Evolutionary conservation across 768 basidiomycete species (phyloP).

Genomic region (Pleurotus pulmonarius): DNA sequence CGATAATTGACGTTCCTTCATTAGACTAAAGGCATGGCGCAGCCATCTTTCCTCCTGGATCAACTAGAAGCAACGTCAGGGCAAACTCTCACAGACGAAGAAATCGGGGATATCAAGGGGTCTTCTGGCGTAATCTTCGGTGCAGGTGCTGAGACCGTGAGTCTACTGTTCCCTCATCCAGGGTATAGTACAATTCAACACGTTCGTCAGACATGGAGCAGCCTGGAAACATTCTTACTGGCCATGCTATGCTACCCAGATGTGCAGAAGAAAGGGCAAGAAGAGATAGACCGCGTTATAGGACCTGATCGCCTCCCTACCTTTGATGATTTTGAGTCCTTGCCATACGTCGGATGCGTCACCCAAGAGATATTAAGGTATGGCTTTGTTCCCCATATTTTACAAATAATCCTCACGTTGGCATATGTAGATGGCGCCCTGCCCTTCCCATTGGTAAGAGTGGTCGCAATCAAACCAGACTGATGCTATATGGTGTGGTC

Average conservation of each 20-base stretch:
- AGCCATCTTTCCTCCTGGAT: too few relatives aligned
- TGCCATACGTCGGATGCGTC: slow-evolving; percentile 21
- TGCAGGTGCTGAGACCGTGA: slow-evolving; percentile 5
- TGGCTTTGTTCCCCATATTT: too few relatives aligned
- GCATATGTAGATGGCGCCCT: slow-evolving; percentile 3
- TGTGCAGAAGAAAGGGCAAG: slow-evolving; percentile 20
- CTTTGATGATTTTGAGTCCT: slow-evolving; percentile 13
- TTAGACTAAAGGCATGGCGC: too few relatives aligned
- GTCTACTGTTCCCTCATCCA: neutral
- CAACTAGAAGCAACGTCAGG: neutral
- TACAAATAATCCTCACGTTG: too few relatives aligned
- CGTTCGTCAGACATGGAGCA: neutral
- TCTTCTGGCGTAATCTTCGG: neutral
- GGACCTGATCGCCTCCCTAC: slow-evolving; percentile 21
- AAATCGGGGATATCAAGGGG: neutral
- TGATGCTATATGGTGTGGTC: too few relatives aligned
- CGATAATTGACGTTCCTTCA: too few relatives aligned
- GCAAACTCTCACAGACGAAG: neutral
- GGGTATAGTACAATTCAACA: neutral
- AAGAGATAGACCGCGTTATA: slow-evolving; percentile 23
- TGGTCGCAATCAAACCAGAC: neutral
- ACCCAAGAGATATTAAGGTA: slow-evolving; percentile 16
- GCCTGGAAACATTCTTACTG: slow-evolving; percentile 17
- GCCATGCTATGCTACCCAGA: slow-evolving; percentile 25
- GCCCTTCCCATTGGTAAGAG: slow-evolving; percentile 8